These are phyloP conservation scores for Salpingoeca rosetta DNA, from an alignment of 78 protist species.

Conservation along the genomic window DNA sequence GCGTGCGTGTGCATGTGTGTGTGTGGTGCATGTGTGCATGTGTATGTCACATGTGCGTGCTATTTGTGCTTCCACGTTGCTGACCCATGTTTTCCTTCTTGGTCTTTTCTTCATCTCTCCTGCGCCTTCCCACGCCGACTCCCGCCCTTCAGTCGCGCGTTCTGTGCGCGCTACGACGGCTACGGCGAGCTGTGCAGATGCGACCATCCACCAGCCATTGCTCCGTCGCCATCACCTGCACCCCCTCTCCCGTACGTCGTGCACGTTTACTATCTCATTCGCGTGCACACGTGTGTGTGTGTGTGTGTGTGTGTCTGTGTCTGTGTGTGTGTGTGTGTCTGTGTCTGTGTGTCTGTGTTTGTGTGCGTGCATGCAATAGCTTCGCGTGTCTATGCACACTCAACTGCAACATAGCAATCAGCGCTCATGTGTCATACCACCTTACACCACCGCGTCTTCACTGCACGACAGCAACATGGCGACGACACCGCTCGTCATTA, in stretches of 20 bases:
- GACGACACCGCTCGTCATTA: conserved; percentile 1
- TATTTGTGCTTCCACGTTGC: not conserved
- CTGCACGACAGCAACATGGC: not conserved
- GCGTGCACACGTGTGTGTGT: not conserved
- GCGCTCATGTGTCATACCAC: not conserved
- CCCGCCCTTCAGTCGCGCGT: not conserved
- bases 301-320: not conserved
- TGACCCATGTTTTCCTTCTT: not conserved
- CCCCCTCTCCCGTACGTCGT: not conserved
- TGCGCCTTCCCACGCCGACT: not conserved
- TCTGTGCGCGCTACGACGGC: not conserved
- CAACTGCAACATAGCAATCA: not conserved
- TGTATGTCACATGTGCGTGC: not conserved
- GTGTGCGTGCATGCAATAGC: too few species aligned
- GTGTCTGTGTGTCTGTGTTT: not conserved
- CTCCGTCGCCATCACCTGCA: not conserved
- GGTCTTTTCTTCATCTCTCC: not conserved
- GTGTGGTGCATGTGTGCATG: not conserved
- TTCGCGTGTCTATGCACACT: not conserved
- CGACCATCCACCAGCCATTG: not conserved
- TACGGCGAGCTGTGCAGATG: not conserved
- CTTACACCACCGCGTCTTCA: not conserved
- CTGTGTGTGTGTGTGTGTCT: not conserved
- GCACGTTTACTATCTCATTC: not conserved
- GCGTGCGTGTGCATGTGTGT: not conserved